These are phyloP conservation scores for Paraglomus brasilianum DNA, from an alignment of 192 early-diverging fungal genomes.

Conservation along the genomic window DNA sequence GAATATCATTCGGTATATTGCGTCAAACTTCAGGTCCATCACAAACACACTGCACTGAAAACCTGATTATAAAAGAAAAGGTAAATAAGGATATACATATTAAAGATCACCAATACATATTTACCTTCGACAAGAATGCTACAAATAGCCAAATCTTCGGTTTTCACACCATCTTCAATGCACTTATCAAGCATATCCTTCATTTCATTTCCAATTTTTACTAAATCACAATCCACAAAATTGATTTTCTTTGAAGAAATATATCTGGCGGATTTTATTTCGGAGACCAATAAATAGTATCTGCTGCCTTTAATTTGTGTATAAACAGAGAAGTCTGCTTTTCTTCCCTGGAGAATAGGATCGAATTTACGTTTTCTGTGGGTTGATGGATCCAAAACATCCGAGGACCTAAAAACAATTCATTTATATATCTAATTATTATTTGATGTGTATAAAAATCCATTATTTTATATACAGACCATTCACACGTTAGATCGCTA, in stretches of 20 bases:
- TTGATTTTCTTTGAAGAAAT: conserved; percentile 10
- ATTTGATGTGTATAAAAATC: conserved; percentile 9
- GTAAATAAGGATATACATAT: conserved; percentile 1
- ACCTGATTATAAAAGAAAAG: conserved; percentile 17
- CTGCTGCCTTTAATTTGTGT: not conserved
- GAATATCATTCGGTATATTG: conserved; percentile 24
- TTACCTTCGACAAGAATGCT: conserved; percentile 28
- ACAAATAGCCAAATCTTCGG: conserved; percentile 20
- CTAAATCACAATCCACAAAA: too few relatives aligned
- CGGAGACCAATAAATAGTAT: not conserved
- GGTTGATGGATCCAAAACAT: conserved; percentile 3
- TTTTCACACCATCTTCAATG: conserved; percentile 27
- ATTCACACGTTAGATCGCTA: conserved; percentile 17
- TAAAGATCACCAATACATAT: not conserved
- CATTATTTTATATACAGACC: conserved; percentile 2
- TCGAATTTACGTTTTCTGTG: conserved; percentile 23
- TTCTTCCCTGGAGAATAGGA: conserved; percentile 4
- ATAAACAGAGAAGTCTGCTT: conserved; percentile 22
- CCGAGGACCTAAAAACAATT: conserved; percentile 8
- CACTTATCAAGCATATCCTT: conserved; percentile 27
- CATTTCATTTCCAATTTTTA: conserved; percentile 25
- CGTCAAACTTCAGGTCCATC: conserved; percentile 26
- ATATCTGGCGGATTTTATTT: conserved; percentile 25
- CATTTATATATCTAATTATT: conserved; percentile 1
- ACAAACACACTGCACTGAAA: conserved; percentile 17